Evolutionary conservation across 2,329 filamentous ascomycete genomes (phyloP).

Genomic region (Bipolaris bicolor): DNA sequence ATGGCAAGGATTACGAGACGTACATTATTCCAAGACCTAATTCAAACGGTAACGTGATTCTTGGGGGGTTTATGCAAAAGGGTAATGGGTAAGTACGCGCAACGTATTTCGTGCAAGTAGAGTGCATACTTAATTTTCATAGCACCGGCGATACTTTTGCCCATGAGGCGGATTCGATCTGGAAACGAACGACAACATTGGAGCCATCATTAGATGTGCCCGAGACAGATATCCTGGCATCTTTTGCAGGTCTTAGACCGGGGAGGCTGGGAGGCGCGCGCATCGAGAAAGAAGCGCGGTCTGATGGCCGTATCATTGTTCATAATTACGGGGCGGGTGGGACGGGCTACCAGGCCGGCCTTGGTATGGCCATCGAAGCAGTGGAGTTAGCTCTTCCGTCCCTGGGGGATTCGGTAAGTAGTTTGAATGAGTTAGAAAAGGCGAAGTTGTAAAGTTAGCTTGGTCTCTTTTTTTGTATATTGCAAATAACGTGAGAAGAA

Average conservation of each 20-base stretch:
- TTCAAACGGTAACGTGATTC: conserved; percentile 27
- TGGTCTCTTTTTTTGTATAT: not conserved
- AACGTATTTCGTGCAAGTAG: not conserved
- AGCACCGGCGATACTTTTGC: conserved; percentile 24
- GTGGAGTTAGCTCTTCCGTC: conserved; percentile 2
- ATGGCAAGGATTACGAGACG: conserved; percentile 29
- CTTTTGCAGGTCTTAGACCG: conserved; percentile 24
- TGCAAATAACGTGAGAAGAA: not conserved
- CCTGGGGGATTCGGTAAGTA: not conserved
- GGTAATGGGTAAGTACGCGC: conserved; percentile 14
- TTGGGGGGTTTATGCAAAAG: conserved; percentile 30
- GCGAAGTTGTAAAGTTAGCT: not conserved
- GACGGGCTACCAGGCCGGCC: conserved; percentile 25
- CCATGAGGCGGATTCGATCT: conserved; percentile 22
- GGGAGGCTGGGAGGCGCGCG: conserved; percentile 24
- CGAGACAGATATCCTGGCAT: conserved; percentile 24
- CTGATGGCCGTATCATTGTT: conserved; percentile 13
- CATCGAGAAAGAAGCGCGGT: conserved; percentile 16
- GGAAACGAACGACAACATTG: conserved; percentile 20
- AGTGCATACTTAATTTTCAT: not conserved
- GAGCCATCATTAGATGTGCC: conserved; percentile 19
- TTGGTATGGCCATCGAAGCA: conserved; percentile 27
- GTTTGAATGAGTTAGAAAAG: not conserved
- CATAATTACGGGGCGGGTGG: conserved; percentile 29
- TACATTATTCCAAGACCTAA: conserved; percentile 29